Evolutionary conservation across 495 filamentous ascomycete species (phyloP), one percentile per base, ranked within the genome.

Genomic region (Lichina pygmaea): DNA sequence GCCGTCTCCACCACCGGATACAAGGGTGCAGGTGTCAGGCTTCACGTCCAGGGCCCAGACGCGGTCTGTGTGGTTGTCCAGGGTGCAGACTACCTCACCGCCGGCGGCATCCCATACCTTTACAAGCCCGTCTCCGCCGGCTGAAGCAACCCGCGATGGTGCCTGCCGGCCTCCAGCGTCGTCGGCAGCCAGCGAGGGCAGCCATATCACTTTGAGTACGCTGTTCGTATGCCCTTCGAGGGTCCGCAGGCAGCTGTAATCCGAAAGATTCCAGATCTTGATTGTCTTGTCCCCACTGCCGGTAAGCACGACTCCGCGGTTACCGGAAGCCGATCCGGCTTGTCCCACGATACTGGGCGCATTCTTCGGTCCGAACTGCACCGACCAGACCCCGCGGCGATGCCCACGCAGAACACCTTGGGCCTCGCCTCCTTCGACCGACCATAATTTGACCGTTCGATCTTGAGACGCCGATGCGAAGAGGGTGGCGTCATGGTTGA

Each of bases 401-500:
- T 99, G 89, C 8, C 89, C 91, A 48, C 81, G 78, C 24, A 99
- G 71, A 32, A 95, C 74, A 51, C 89, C 89, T 45, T 83, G 70
- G 0, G 78, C 72, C 50, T 92, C 80, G n/a, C 91, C 82, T 48
- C 81, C 78, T 52, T 86, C 78, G 8, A 74, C 65, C 12, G 81
- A 80, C 81, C 85, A 95, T 43, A 99, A 93, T 62, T 95, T 95
- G 49, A 93, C 83, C 0, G 83, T 91, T 45, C 80, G 77, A 58
- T 99, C 89, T 58, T 95, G 89, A 9, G 86, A 94, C 34, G 89
- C 89, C 0, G 86, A 93, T 10, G 91, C 89, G 57, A 95, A 93
- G 0, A 92, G 58, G 12, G 67, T 65, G 11, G 69, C 69, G 11
- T 66, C 64, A 24, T 74, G 68, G 51, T 77, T 78, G 34, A 86